phyloP scores from a whole-genome alignment of 179 eudicot species.

The Pouteria campechiana region DNA sequence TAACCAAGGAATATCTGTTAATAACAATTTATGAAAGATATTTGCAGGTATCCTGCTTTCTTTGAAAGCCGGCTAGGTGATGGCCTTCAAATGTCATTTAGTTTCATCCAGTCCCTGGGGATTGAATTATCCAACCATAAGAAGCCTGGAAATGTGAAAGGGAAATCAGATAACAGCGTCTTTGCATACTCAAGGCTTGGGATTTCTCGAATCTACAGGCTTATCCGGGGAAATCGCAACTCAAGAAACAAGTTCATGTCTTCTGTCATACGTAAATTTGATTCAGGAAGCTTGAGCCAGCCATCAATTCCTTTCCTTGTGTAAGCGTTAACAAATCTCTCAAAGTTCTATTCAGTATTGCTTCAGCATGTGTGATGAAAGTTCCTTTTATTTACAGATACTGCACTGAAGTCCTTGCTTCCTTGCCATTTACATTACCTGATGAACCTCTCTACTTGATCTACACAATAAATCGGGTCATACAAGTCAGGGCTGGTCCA shows the following conservation, averaged over 20 bases:
- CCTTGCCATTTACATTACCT: slow-evolving; percentile 76
- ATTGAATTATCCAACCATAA: slow-evolving; percentile 26
- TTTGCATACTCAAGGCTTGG: slow-evolving; percentile 62
- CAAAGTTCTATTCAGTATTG: background rate
- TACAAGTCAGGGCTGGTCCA: slow-evolving; percentile 92
- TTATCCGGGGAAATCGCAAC: slow-evolving; percentile 79
- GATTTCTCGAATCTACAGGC: slow-evolving; percentile 94
- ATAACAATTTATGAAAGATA: slow-evolving; percentile 16
- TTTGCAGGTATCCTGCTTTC: slow-evolving; percentile 85
- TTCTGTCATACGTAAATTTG: slow-evolving; percentile 88
- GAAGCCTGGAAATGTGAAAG: slow-evolving; percentile 35
- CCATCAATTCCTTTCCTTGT: slow-evolving; percentile 60
- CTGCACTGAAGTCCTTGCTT: slow-evolving; percentile 85
- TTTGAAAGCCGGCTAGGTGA: slow-evolving; percentile 95
- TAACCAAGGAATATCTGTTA: slow-evolving; percentile 11
- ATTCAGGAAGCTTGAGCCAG: slow-evolving; percentile 56
- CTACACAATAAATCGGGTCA: slow-evolving; percentile 77
- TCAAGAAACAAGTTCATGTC: slow-evolving; percentile 94
- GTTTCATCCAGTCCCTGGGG: slow-evolving; percentile 61
- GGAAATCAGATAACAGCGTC: slow-evolving; percentile 43
- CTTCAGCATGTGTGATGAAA: slow-evolving; percentile 4
- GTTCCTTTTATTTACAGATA: slow-evolving; percentile 45
- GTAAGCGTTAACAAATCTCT: slow-evolving; percentile 31
- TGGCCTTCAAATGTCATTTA: slow-evolving; percentile 92
- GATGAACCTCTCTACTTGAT: slow-evolving; percentile 95